phyloP scores from a whole-genome alignment of 768 basidiomycete genomes.

The Gymnopilus dilepis region DNA sequence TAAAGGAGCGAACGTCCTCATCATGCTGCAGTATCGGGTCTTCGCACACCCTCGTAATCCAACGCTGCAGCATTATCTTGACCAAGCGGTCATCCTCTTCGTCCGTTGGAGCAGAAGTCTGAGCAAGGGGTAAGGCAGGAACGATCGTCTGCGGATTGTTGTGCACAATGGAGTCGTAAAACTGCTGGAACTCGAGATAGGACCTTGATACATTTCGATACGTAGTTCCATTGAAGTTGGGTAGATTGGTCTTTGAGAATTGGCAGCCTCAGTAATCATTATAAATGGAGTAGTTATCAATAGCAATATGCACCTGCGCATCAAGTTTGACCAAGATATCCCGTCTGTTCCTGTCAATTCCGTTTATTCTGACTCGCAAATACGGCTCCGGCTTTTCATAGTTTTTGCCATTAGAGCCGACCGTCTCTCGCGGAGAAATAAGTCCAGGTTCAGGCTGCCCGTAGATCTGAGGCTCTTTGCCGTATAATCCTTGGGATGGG shows the following conservation, averaged over 20 bases:
- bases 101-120: constrained; percentile 95
- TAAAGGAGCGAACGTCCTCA: constrained; percentile 92
- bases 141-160: constrained; percentile 97
- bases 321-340: constrained; percentile 95
- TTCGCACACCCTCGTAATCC: constrained; percentile 92
- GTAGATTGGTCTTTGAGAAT: constrained; percentile 80
- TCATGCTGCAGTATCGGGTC: constrained; percentile 88
- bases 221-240: constrained; percentile 86
- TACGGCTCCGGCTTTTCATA: constrained; percentile 84
- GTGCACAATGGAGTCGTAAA: constrained; percentile 88
- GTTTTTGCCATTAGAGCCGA: constrained; percentile 68
- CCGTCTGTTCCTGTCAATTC: constrained; percentile 91
- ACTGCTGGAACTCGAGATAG: constrained; percentile 92
- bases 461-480: constrained; percentile 85
- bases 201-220: constrained; percentile 96
- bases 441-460: constrained; percentile 86
- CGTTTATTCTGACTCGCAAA: constrained; percentile 87
- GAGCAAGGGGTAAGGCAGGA: constrained; percentile 93
- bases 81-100: constrained; percentile 98
- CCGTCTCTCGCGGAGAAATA: constrained; percentile 73
- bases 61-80: constrained; percentile 92
- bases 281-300: neutral
- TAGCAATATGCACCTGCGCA: constrained; percentile 68
- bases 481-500: constrained; percentile 64
- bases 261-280: neutral